Evolutionary conservation across 805 yeast genomes (phyloP), one percentile per base, ranked within the genome.

Genomic region (Candida tammaniensis): DNA sequence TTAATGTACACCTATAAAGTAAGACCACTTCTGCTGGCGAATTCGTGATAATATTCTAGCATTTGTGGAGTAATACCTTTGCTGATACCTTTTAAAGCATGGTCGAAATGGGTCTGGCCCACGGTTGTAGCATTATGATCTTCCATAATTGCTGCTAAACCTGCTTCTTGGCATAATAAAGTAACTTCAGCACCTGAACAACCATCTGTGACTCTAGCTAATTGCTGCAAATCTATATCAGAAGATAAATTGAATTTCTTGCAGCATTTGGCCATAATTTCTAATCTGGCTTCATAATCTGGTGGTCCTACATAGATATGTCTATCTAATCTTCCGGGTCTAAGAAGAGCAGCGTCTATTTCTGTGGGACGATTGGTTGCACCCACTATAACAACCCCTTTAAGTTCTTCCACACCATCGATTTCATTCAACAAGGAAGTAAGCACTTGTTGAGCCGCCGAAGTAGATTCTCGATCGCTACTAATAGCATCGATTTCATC

Each of bases 111-210:
- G 20, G 65, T 64, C 40, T 65, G 68, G n/a, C 59, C 56, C 0
- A 89, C 94, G 5, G 47, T 45, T 1, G 51, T 50, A 7, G 84
- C 72, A 4, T 76, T 62, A 5, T 72, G 57, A 42, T 84, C 62
- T 46, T 86, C 96, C 82, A 86, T 87, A 38, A 93, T 80, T 0
- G 98, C 96, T n/a, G 84, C 77, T 9, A 93, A 62, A 2, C 98
- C 98, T 0, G 98, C 96, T 57, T 91, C 97, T 56, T 89, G 98
- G 49, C 96, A 86, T 14, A 91, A 57, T 14, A 88, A 69, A 0
- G 89, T 95, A 24, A 93, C 86, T 57, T 93, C 98, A 0, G 98
- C 96, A 23, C 99, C 99, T 0, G 97, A 88, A 51, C 95, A 88
- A 0, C 98, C 98, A 0, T 83, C 91, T 0, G 96, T 85, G 5